Base-by-base conservation (phyloP, 2,329 filamentous ascomycete genomes). In the Colletotrichum abscissum region DNA sequence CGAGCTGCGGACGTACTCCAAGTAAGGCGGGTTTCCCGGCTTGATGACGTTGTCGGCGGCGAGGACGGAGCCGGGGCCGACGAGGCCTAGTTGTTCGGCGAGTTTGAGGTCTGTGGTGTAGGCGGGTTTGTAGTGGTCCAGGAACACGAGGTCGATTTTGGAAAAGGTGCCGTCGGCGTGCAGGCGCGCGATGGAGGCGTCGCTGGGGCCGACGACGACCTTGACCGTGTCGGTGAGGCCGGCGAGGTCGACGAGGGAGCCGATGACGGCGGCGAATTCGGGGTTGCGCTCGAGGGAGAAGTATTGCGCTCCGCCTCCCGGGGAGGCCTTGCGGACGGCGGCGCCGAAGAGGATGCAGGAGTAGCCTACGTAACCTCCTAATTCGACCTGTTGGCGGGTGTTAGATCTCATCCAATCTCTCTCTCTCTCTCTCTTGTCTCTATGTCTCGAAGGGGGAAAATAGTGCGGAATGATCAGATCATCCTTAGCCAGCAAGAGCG, bases 301-400 rank as follows among this genome's bases (percentile, higher is more conserved):
- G 82, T 95, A 95, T 76, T 88, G 86, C 3, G 92, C 93, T 12
- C 92, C 92, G 49, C 92, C 93, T 12, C 92, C 92, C 46, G 67
- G 46, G 33, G 38, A 56, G 3, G 88, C 88, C 63, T 88, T 86
- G 71, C 89, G 88, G 19, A 94, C 84, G 0, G 92, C 91, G 46
- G 90, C 87, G 57, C 90, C 93, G 78, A 95, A 96, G 1, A 95
- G 86, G 72, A 97, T 91, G 72, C 92, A 92, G 0, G 94, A 96
- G 84, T 97, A 97, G 55, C 94, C 94, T 24, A 95, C 88, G 81
- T 96, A 97, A 62, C 93, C 92, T 59, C 94, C 94, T 0, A 97
- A 87, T 80, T 97, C 94, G 59, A 96, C 87, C 81, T 83, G 7
- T 4, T 6, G 55, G 26, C n/a, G 14, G 8, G n/a, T 14, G 0